phyloP scores from a whole-genome alignment of 1,284 basidiomycete genomes.

The Phylloboletellus chloephorus region DNA sequence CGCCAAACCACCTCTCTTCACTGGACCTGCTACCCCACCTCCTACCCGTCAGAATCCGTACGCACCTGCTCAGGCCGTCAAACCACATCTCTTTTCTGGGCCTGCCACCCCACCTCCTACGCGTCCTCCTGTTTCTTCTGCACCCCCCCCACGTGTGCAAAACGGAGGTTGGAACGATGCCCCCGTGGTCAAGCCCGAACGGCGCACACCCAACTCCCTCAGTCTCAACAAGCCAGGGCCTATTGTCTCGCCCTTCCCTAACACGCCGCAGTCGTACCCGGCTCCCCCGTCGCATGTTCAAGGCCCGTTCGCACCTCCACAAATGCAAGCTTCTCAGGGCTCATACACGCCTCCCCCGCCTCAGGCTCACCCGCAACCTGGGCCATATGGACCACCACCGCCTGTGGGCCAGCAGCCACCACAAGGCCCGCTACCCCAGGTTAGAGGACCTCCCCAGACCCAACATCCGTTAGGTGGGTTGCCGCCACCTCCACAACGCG shows the following conservation, averaged over 20 bases:
- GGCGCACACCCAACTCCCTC: constrained; percentile 50
- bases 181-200: constrained; percentile 44
- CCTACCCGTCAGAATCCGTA: constrained; percentile 34
- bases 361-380: constrained; percentile 14
- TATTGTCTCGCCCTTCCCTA: constrained; percentile 89
- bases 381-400: constrained; percentile 17
- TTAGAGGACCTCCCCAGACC: constrained; percentile 17
- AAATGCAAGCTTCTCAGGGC: constrained; percentile 11
- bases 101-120: constrained; percentile 20
- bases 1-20: constrained; percentile 14
- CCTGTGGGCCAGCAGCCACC: constrained; percentile 9
- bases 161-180: constrained; percentile 92
- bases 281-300: constrained; percentile 14
- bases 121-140: constrained; percentile 23
- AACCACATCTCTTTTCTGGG: constrained; percentile 16
- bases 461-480: constrained; percentile 25
- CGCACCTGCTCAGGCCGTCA: constrained; percentile 11
- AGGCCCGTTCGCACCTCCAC: constrained; percentile 33
- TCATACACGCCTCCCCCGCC: constrained; percentile 22
- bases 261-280: constrained; percentile 45
- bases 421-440: constrained; percentile 19
- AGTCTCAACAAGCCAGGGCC: constrained; percentile 54
- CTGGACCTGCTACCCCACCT: constrained; percentile 21
- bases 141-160: constrained; percentile 50
- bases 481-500: constrained; percentile 20